Evolutionary conservation across 2,329 filamentous ascomycete species (phyloP), one percentile per base, ranked within the genome.

Genomic region (Aspergillus quadricinctus): DNA sequence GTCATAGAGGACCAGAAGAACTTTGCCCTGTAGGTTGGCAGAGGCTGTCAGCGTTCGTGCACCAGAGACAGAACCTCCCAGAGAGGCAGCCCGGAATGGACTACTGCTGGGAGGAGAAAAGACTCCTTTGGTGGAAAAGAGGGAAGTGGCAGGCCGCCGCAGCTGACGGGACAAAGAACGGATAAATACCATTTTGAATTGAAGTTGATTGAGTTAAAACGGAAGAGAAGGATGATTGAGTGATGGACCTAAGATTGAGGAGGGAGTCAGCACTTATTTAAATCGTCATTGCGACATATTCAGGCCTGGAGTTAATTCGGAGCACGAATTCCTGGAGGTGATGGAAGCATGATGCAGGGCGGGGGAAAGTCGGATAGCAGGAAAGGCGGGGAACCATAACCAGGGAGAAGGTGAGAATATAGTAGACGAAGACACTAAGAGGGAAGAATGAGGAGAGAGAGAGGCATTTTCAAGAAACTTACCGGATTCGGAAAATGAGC

Each of bases 1-100:
- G 79, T 97, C 92, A 83, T 97, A 97, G 68, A 96, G 85, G 69
- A 96, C 90, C 73, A 92, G 83, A 74, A 97, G 88, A 79, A 97
- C 90, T 82, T 97, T 97, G 81, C 92, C 92, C 92, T 97, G 83
- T 79, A 84, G 84, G 67, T 80, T 80, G 64, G 86, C 81, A 72
- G 83, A 82, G 61, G 83, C 82, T 61, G 84, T 86, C 78, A 87
- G 83, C 78, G 79, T 82, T 77, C 83, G 81, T 73, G 80, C 76
- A 66, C 80, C 78, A 73, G 77, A 77, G 60, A 78, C 68, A 53
- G 67, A 74, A 68, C 76, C 75, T 40, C 61, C 57, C 65, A 76
- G 64, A 61, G 78, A 75, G 60, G 69, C 65, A 60, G 67, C 55
- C 61, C 66, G 61, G 50, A 63, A 66, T 46, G 68, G 69, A 60